A percentile compares a stretch with the other conserved stretches of the same genome.
Evolutionary conservation across 1,284 basidiomycete species (phyloP).

Genomic region (Leccinum ponderosum): DNA sequence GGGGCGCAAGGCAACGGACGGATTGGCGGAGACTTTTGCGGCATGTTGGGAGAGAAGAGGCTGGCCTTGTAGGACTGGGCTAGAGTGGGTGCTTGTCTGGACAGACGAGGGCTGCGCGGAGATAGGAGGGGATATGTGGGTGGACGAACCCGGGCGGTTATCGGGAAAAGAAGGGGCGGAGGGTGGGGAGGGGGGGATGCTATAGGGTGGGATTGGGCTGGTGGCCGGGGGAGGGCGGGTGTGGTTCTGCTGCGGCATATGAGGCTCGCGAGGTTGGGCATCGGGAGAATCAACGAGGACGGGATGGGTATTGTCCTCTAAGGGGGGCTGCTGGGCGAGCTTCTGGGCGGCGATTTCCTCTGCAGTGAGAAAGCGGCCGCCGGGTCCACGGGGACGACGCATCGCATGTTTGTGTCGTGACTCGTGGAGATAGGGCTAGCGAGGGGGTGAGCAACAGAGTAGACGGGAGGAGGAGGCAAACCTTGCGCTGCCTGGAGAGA

Average conservation of each 20-base stretch:
- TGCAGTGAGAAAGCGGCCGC: constrained; percentile 94
- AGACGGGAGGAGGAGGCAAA: constrained; percentile 33
- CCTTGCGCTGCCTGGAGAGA: constrained; percentile 90
- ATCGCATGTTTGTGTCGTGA: constrained; percentile 98
- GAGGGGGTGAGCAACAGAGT: constrained; percentile 7
- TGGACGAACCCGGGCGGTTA: constrained; percentile 6
- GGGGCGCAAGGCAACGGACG: constrained; percentile 48
- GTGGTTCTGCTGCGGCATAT: constrained; percentile 11
- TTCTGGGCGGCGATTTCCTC: constrained; percentile 88
- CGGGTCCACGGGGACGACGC: constrained; percentile 93
- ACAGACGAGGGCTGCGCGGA: constrained; percentile 25
- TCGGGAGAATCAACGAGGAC: constrained; percentile 14
- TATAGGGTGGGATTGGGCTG: constrained; percentile 14
- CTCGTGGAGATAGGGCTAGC: constrained; percentile 94
- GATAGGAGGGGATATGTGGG: constrained; percentile 16
- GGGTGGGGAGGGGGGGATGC: constrained; percentile 22
- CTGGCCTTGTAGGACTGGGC: constrained; percentile 17
- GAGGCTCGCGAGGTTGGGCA: constrained; percentile 11
- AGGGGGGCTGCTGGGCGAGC: constrained; percentile 33
- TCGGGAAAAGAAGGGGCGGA: constrained; percentile 24
- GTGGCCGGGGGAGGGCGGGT: constrained; percentile 23
- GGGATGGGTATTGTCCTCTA: constrained; percentile 16
- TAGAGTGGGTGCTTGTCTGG: constrained; percentile 22
- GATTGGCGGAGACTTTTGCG: constrained; percentile 30
- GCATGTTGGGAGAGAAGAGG: constrained; percentile 22